phyloP scores from a whole-genome alignment of 768 basidiomycete species.

The Boletus bicolor region DNA sequence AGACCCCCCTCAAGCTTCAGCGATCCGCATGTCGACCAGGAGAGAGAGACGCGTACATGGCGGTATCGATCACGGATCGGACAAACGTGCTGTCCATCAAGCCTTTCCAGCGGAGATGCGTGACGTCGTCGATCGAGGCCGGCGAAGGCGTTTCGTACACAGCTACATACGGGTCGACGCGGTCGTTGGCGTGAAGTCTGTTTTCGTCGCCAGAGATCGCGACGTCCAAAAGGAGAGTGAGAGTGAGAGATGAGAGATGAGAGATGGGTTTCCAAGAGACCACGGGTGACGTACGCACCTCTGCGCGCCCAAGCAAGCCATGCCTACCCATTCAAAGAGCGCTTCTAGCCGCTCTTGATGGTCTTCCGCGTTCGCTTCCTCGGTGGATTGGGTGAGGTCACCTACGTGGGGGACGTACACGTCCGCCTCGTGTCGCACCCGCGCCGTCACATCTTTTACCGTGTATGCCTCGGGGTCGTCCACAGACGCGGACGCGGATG shows the following conservation, averaged over 20 bases:
- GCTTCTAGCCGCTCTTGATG: constrained; percentile 44
- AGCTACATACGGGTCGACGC: constrained; percentile 66
- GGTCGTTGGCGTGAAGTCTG: constrained; percentile 60
- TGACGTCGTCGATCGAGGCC: constrained; percentile 42
- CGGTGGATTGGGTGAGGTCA: constrained; percentile 23
- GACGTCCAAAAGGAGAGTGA: not conserved
- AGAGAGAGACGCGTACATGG: constrained; percentile 27
- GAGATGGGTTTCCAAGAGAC: too few species aligned
- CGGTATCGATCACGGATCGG: constrained; percentile 45
- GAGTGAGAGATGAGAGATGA: not conserved
- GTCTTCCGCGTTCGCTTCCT: constrained; percentile 42
- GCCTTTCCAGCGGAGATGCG: constrained; percentile 60
- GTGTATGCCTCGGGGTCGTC: not conserved
- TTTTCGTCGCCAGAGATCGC: not conserved
- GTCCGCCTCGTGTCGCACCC: constrained; percentile 27
- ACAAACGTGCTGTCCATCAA: constrained; percentile 53
- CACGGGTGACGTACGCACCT: constrained; percentile 37
- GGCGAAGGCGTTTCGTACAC: constrained; percentile 57
- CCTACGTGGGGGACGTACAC: constrained; percentile 41
- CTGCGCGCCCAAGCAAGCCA: constrained; percentile 64
- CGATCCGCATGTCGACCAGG: not conserved
- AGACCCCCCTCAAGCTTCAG: not conserved
- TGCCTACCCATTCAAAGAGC: constrained; percentile 73
- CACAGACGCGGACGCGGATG: not conserved
- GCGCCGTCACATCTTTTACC: constrained; percentile 17